Base-by-base conservation (phyloP, 2,329 filamentous ascomycete genomes). In the Ambrosiella beaveri region DNA sequence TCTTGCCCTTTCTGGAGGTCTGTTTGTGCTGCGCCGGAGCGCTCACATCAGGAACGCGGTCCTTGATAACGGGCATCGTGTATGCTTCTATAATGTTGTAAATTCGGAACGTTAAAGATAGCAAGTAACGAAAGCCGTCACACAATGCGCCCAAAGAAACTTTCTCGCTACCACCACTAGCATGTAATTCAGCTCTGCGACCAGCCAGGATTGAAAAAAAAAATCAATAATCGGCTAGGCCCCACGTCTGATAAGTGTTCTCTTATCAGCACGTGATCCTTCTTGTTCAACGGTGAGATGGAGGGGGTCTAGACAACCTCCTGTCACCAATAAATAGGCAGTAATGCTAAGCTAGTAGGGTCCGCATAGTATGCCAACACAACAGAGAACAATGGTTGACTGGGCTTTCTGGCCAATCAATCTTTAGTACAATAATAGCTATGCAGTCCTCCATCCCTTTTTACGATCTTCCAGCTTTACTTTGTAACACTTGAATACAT, bases 1-100 rank as follows among this genome's bases (percentile, higher is more conserved):
- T 97, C 73, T 97, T 97, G 65, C 94, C 93, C 70, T 98, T 98
- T 68, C 93, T 80, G 4, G 91, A 97, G 35, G 89, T 81, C 70
- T 98, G 93, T 63, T 81, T 89, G 71, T 85, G 82, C 64, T 94
- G 88, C 62, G 84, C 81, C 9, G 89, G 90, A 15, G 87, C 85
- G 40, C 76, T 71, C 11, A 72, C 70, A 40, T 77, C 71, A 61
- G 72, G 76, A 45, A 74, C 69, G 70, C 71, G 53, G 73, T 70
- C 63, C 72, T 70, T 49, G 36, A 81, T 64, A 35, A 77, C 72
- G n/a, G 78, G 76, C 79, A 82, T 82, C 11, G 62, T 68, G 62
- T 44, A 36, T 51, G 19, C n/a, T 15, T 35, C 47, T 51, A 36
- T 51, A 13, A 27, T 9, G n/a, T 17, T 6, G 44, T 3, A 17